phyloP scores from a whole-genome alignment of 495 filamentous ascomycete species.

The Astrothelium subdiscretum region DNA sequence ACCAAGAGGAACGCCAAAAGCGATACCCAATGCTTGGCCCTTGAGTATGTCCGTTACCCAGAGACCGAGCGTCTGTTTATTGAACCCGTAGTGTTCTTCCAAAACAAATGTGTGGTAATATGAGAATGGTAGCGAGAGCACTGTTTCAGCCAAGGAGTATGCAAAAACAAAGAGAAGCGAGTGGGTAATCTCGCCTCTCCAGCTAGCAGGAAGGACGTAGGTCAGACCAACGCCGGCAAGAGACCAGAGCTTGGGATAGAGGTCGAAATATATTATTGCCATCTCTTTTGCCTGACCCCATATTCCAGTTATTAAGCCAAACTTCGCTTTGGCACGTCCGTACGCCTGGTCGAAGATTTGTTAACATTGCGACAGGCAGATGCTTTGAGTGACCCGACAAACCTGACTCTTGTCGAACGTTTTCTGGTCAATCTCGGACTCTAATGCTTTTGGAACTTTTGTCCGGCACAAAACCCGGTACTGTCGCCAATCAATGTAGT shows the following conservation, averaged over 20 bases:
- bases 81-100: conserved; percentile 96
- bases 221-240: conserved; percentile 63
- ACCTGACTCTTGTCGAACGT: conserved; percentile 91
- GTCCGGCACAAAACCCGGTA: conserved; percentile 71
- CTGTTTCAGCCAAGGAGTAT: conserved; percentile 69
- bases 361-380: background rate
- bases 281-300: conserved; percentile 80
- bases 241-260: conserved; percentile 82
- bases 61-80: conserved; percentile 84
- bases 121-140: conserved; percentile 65
- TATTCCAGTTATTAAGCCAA: conserved; percentile 62
- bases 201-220: conserved; percentile 53
- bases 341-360: conserved; percentile 50
- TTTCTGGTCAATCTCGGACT: conserved; percentile 75
- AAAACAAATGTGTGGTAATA: conserved; percentile 92
- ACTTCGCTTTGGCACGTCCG: conserved; percentile 88
- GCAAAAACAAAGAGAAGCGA: conserved; percentile 84
- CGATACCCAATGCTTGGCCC: conserved; percentile 67
- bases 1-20: conserved; percentile 73
- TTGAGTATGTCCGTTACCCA: conserved; percentile 91
- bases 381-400: conserved; percentile 12
- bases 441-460: conserved; percentile 69
- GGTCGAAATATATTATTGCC: conserved; percentile 76
- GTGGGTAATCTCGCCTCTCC: conserved; percentile 77
- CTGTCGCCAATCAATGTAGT: conserved; percentile 73